Conservation (phyloP, 2,329 filamentous ascomycete genomes). For the Fusarium sp. region DNA sequence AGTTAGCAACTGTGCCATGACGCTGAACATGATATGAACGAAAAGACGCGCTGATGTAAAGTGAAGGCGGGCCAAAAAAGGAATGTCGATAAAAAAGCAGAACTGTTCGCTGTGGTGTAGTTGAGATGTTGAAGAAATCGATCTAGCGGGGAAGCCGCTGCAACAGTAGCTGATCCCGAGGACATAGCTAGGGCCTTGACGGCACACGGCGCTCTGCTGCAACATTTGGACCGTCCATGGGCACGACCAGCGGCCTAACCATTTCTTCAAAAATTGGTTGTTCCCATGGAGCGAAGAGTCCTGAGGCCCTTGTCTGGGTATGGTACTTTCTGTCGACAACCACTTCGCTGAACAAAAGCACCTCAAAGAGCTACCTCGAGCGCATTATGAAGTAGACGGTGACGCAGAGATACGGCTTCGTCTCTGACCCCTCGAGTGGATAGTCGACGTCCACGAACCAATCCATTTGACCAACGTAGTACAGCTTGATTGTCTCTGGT, state of each 20-base stretch:
- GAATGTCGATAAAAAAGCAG: not conserved
- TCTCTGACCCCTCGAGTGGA: not conserved
- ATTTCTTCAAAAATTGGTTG: not conserved
- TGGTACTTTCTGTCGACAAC: not conserved
- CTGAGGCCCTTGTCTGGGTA: not conserved
- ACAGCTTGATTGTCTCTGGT: not conserved
- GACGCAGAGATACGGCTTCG: not conserved
- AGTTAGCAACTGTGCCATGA: constrained; percentile 19
- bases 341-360: not conserved
- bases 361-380: not conserved
- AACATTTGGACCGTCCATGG: not conserved
- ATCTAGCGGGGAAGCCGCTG: not conserved
- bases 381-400: not conserved
- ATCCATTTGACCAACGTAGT: not conserved
- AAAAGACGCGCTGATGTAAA: constrained; percentile 9
- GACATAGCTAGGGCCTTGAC: not conserved
- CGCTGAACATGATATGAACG: not conserved
- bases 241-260: not conserved
- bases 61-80: not conserved
- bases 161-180: not conserved
- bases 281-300: not conserved
- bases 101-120: not conserved
- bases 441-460: not conserved
- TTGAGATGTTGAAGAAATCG: not conserved
- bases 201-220: not conserved